phyloP scores from a whole-genome alignment of 768 basidiomycete genomes.

The Collybiopsis luxurians region DNA sequence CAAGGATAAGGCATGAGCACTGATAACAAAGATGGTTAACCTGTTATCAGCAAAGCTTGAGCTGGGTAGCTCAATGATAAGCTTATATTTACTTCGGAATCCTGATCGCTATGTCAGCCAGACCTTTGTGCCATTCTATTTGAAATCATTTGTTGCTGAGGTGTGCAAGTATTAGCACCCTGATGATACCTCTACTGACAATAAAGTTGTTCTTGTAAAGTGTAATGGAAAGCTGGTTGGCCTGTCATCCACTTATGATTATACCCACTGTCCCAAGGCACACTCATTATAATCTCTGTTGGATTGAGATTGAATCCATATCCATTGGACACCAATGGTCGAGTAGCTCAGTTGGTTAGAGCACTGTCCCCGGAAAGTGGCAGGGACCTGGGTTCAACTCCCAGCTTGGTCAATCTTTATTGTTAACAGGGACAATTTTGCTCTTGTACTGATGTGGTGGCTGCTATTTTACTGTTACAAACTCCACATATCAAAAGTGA shows the following conservation, averaged over 20 bases:
- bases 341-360: no score
- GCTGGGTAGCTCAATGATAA: constrained; percentile 35
- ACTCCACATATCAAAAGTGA: no score
- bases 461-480: no score
- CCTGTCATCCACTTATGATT: constrained; percentile 28
- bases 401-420: no score
- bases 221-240: constrained; percentile 16
- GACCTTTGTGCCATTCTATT: constrained; percentile 29
- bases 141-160: constrained; percentile 27
- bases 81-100: constrained; percentile 29
- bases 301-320: no score
- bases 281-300: constrained; percentile 12
- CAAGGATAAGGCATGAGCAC: constrained; percentile 21
- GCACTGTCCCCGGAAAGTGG: no score
- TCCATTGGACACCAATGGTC: no score
- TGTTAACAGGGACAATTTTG: no score
- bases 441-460: no score
- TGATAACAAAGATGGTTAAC: constrained; percentile 37
- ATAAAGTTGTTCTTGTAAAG: constrained; percentile 19
- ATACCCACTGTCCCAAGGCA: no score
- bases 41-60: constrained; percentile 30
- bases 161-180: constrained; percentile 16
- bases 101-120: constrained; percentile 39
- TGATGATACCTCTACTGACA: constrained; percentile 5
- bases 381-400: no score